phyloP scores from a whole-genome alignment of 768 basidiomycete genomes.

The Candolleomyces aberdarensis region DNA sequence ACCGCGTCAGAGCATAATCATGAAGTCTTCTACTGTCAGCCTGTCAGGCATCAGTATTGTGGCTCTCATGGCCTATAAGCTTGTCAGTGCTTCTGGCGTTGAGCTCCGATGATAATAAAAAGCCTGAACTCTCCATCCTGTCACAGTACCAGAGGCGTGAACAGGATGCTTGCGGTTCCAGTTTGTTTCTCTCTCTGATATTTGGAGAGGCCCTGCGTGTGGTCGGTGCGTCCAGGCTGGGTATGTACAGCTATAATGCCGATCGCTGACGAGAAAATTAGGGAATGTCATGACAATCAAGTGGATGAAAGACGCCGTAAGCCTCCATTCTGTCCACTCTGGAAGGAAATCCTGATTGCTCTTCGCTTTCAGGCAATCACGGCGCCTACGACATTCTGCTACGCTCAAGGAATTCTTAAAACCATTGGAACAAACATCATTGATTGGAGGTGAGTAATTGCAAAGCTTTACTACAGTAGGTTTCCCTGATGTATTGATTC shows the following conservation, averaged over 20 bases:
- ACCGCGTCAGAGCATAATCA: not conserved
- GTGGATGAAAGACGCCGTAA: not conserved
- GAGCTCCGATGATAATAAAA: too few species aligned
- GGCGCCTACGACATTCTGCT: not conserved
- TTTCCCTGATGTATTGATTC: not conserved
- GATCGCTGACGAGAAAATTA: not conserved
- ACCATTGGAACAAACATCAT: not conserved
- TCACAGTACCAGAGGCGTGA: not conserved
- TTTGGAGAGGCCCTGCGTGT: conserved; percentile 1
- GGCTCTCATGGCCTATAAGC: not conserved
- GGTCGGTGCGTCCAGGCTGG: not conserved
- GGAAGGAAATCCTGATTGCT: not conserved
- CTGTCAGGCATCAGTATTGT: not conserved
- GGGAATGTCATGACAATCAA: not conserved
- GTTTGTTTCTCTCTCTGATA: conserved; percentile 5
- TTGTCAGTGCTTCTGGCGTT: not conserved
- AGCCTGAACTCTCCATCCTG: not conserved
- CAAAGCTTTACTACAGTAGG: not conserved
- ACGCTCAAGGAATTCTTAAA: not conserved
- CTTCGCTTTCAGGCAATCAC: not conserved
- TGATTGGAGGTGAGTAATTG: conserved; percentile 1
- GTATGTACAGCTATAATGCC: too few species aligned
- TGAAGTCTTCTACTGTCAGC: not conserved
- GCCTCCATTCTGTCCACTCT: not conserved
- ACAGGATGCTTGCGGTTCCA: conserved; percentile 2